phyloP scores from a whole-genome alignment of 441 rosid species.

The Aleurites moluccanus region DNA sequence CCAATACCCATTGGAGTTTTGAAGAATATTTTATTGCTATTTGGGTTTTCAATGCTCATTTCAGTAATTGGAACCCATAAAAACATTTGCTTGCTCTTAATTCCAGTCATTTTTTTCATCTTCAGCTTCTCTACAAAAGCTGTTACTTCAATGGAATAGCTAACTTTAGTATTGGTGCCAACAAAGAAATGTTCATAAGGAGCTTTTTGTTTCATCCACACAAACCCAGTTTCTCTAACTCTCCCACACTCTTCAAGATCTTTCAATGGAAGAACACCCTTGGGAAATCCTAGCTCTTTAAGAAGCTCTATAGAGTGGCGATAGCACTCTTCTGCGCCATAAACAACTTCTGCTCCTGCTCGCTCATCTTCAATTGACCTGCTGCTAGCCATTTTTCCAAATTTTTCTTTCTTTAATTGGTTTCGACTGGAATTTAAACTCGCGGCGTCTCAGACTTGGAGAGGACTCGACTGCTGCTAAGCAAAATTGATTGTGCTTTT shows the following conservation, averaged over 20 bases:
- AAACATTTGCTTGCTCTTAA: conserved; percentile 83
- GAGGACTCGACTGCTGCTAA: too few species aligned
- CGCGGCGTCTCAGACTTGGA: too few species aligned
- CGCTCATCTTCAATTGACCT: conserved; percentile 40
- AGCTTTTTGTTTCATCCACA: conserved; percentile 85
- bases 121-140: conserved; percentile 69
- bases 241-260: conserved; percentile 87
- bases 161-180: conserved; percentile 56
- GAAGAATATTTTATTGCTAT: conserved; percentile 55
- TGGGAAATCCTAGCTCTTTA: conserved; percentile 85
- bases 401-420: too few species aligned
- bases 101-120: conserved; percentile 94
- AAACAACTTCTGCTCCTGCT: conserved; percentile 69
- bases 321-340: conserved; percentile 68
- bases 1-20: conserved; percentile 96
- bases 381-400: conserved; percentile 39
- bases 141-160: conserved; percentile 72
- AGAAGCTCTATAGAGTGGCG: conserved; percentile 66
- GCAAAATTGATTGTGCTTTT: not conserved
- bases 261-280: conserved; percentile 79
- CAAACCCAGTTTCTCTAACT: conserved; percentile 79
- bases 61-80: conserved; percentile 85
- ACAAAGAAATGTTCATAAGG: conserved; percentile 83
- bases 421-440: too few species aligned
- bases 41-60: conserved; percentile 68